Conservation (phyloP, 2,329 filamentous ascomycete genomes). For the Nigrograna mackinnonii region DNA sequence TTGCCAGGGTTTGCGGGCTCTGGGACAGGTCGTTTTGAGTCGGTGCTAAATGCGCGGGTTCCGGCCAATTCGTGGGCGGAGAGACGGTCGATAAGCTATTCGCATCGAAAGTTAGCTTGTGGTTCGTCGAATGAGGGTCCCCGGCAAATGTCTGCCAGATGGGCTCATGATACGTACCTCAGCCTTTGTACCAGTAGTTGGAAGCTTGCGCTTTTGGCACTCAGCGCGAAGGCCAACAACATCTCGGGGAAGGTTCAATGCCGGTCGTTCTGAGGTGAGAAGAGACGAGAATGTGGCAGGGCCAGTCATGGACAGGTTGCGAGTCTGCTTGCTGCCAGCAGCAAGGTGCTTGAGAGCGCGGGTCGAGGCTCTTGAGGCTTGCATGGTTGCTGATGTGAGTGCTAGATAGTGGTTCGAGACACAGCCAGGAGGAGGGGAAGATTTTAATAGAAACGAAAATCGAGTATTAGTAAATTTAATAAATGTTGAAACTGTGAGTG, state of each 20-base stretch:
- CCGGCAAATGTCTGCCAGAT: conserved; percentile 1
- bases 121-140: conserved; percentile 3
- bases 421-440: conserved; percentile 4
- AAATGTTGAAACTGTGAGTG: too few relatives aligned
- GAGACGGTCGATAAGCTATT: conserved; percentile 55
- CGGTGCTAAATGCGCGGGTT: conserved; percentile 58
- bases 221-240: conserved; percentile 56
- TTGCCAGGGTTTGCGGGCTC: conserved; percentile 29
- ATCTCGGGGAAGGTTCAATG: conserved; percentile 54
- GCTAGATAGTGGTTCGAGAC: neutral
- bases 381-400: conserved; percentile 37
- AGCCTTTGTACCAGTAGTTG: conserved; percentile 50
- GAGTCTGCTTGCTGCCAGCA: conserved; percentile 43
- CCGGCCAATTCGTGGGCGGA: conserved; percentile 57
- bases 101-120: conserved; percentile 10
- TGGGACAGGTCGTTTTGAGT: conserved; percentile 46
- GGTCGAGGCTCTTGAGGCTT: conserved; percentile 46
- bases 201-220: conserved; percentile 54
- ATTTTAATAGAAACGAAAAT: conserved; percentile 4
- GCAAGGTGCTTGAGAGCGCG: conserved; percentile 47
- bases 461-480: conserved; percentile 1
- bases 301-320: conserved; percentile 64
- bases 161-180: conserved; percentile 43
- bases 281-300: conserved; percentile 58
- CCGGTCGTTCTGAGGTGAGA: conserved; percentile 55